Conservation (phyloP, 495 filamentous ascomycete species). For the Hypomontagnella monticulosa region DNA sequence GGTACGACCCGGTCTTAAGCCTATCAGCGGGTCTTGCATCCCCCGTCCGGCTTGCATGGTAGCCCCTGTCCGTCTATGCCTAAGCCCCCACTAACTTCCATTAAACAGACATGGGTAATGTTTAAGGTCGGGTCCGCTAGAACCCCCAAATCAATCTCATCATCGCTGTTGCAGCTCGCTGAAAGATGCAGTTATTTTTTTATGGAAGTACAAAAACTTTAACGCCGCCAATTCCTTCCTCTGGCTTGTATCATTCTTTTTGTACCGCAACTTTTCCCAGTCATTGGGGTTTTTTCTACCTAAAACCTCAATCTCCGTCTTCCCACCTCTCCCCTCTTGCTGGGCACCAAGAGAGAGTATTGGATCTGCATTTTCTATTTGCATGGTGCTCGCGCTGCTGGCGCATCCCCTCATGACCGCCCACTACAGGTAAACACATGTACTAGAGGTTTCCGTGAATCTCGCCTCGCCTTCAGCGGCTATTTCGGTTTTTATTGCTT, state of each 20-base stretch:
- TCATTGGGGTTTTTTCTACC: constrained; percentile 3
- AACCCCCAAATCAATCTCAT: constrained; percentile 37
- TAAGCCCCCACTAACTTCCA: constrained; percentile 18
- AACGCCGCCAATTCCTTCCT: constrained; percentile 31
- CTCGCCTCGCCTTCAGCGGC: constrained; percentile 38
- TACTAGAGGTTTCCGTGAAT: constrained; percentile 25
- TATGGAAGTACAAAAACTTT: constrained; percentile 40
- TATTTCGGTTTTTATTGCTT: constrained; percentile 32
- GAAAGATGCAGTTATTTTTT: constrained; percentile 20
- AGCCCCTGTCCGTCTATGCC: constrained; percentile 16
- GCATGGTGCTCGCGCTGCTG: constrained; percentile 32
- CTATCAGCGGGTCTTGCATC: constrained; percentile 34
- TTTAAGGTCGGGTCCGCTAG: constrained; percentile 25
- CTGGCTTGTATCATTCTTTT: constrained; percentile 6
- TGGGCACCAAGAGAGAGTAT: constrained; percentile 35
- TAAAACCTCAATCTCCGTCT: constrained; percentile 4
- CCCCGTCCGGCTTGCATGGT: constrained; percentile 17
- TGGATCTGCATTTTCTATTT: constrained; percentile 25
- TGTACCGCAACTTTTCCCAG: constrained; percentile 27
- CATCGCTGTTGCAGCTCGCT: constrained; percentile 24
- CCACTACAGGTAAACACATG: constrained; percentile 41
- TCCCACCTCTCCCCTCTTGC: constrained; percentile 7
- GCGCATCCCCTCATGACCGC: constrained; percentile 36
- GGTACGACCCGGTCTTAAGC: constrained; percentile 24
- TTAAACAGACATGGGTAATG: constrained; percentile 12